Evolutionary conservation across 768 basidiomycete genomes (phyloP), one percentile per base, ranked within the genome.

Genomic region (Suillus sp.): DNA sequence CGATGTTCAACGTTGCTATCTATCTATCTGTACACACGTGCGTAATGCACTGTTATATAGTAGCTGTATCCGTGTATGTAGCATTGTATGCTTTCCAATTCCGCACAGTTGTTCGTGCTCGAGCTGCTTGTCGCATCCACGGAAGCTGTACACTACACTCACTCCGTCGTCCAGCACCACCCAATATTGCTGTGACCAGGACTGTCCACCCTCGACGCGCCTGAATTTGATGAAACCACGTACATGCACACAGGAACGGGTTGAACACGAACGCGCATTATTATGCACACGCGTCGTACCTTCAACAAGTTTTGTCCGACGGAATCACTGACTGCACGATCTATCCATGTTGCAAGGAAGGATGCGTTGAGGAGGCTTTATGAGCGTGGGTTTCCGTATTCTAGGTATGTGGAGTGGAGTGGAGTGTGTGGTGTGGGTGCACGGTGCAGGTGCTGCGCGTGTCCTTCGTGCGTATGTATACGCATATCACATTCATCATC

Each of bases 321-420:
- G 4, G 50, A 61, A n/a, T 57, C 60, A n/a, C 4, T 61, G 1
- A 55, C 51, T 20, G 30, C 60, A 8, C 35, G 60, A 20, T 9
- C 27, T 35, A 66, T 77, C 60, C 63, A 67, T 43, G 64, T 68
- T 40, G 65, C 62, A 54, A 68, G 69, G 62, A 67, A 59, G 51
- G 63, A 64, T 1, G 50, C 63, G 32, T 37, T 75, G 38, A 45
- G 65, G 27, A 68, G 67, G 64, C 67, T 64, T 45, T 75, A 67
- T 48, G 64, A 61, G 32, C 22, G 62, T 7, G 75, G 76, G 61
- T 77, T 78, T 66, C 71, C 76, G 62, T 77, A 74, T 66, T 76
- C 75, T 47, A 77, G 72, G 75, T 76, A 63, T 48, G 48, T 48
- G 7, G 18, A 9, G 16, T 27, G 48, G 16, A 8, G 25, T 27